Percentiles rank a stretch among this genome's conserved stretches.
phyloP scores from a whole-genome alignment of 176 grass and related monocot species.

The Lolium rigidum region DNA sequence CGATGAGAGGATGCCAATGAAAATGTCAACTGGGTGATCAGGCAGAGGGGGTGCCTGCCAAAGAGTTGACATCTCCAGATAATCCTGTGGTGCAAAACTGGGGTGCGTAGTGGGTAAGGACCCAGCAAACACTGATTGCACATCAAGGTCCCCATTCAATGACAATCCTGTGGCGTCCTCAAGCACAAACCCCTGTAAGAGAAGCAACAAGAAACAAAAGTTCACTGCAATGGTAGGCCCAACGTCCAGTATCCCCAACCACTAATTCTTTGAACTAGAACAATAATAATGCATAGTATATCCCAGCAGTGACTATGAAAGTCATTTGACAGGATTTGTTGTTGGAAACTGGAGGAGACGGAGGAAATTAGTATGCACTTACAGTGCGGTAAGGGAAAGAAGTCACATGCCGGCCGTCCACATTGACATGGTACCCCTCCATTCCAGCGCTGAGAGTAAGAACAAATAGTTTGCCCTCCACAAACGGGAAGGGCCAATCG shows the following conservation, averaged over 20 bases:
- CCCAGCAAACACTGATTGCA: conserved; percentile 72
- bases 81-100: conserved; percentile 58
- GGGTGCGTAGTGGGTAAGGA: conserved; percentile 75
- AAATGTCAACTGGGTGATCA: conserved; percentile 71
- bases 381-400: conserved; percentile 85
- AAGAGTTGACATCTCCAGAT: conserved; percentile 65
- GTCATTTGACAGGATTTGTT: not conserved
- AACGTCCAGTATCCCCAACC: not conserved
- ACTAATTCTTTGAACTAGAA: conserved; percentile 6
- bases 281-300: not conserved
- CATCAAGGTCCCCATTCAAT: conserved; percentile 68
- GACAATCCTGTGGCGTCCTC: conserved; percentile 85
- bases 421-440: conserved; percentile 87
- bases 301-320: not conserved
- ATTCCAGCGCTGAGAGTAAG: conserved; percentile 83
- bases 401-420: conserved; percentile 71
- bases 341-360: not conserved
- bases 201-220: conserved; percentile 18
- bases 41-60: conserved; percentile 65
- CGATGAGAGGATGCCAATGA: conserved; percentile 85
- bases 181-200: conserved; percentile 72
- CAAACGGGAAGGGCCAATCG: conserved; percentile 77
- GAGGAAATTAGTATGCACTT: conserved; percentile 42
- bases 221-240: not conserved
- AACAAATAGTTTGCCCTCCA: conserved; percentile 70